Evolutionary conservation across 2,329 filamentous ascomycete species (phyloP).

Genomic region (Hypomyces rosellus): DNA sequence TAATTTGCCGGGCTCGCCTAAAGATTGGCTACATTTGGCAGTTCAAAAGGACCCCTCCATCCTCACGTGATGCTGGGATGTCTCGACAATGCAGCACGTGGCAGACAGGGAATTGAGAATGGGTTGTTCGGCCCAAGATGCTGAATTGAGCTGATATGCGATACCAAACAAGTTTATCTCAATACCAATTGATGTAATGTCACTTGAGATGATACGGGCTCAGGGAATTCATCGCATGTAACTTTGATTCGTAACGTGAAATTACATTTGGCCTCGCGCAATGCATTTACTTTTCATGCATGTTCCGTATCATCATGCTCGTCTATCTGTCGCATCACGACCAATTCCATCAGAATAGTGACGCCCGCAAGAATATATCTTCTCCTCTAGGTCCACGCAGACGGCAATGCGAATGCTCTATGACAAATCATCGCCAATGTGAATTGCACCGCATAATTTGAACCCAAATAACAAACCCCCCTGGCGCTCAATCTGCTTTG

Average conservation of each 20-base stretch:
- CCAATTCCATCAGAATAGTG: background rate
- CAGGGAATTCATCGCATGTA: no score
- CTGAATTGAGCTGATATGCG: no score
- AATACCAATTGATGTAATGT: no score
- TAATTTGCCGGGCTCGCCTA: slow-evolving; percentile 22
- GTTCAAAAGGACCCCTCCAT: no score
- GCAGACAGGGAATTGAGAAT: background rate
- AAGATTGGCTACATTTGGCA: no score
- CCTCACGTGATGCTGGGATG: background rate
- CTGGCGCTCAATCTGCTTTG: background rate
- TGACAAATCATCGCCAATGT: background rate
- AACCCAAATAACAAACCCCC: background rate
- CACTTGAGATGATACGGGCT: no score
- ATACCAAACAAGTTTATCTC: no score
- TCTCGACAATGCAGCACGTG: background rate
- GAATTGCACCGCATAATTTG: background rate
- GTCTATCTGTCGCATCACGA: background rate
- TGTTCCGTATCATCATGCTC: background rate
- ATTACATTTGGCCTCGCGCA: no score
- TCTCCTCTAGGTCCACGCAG: slow-evolving; percentile 3
- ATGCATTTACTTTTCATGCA: no score
- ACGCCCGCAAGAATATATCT: background rate
- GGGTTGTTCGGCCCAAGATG: no score
- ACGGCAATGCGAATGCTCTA: slow-evolving; percentile 5
- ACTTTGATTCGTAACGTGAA: no score